These are phyloP conservation scores for Populus euphratica DNA, from an alignment of 345 rosid genomes.

Conservation along the genomic window DNA sequence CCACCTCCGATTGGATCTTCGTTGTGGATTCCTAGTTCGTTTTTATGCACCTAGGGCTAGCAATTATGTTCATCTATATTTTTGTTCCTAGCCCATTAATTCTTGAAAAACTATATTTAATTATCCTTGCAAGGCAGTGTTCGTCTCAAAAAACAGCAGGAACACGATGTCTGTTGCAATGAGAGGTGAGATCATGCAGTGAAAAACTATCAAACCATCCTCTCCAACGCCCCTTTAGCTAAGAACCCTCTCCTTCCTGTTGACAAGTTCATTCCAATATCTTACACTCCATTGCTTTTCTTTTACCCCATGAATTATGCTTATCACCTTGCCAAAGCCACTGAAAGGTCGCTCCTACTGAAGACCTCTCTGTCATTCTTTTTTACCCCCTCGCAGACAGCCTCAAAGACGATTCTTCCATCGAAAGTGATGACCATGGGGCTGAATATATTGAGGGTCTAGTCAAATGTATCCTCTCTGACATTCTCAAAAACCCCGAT, in stretches of 20 bases:
- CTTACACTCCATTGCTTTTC: neutral
- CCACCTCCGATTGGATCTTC: too few species aligned
- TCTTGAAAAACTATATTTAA: too few species aligned
- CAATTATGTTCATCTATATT: too few species aligned
- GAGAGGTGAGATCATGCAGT: neutral
- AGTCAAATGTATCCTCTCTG: constrained; percentile 21
- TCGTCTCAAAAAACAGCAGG: too few species aligned
- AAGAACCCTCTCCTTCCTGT: neutral
- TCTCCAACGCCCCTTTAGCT: neutral
- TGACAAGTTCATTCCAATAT: neutral
- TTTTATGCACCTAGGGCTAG: too few species aligned
- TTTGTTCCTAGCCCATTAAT: too few species aligned
- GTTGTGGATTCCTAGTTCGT: too few species aligned
- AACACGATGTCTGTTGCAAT: neutral
- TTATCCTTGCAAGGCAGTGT: too few species aligned
- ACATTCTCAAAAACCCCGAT: constrained; percentile 24
- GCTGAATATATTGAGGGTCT: constrained; percentile 30
- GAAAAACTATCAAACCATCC: constrained; percentile 7
- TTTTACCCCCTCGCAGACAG: constrained; percentile 15
- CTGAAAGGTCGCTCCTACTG: constrained; percentile 3
- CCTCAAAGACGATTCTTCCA: neutral
- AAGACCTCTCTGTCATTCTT: neutral
- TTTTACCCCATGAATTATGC: neutral
- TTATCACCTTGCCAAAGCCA: neutral
- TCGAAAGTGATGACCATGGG: constrained; percentile 46